Percentiles rank a stretch among this genome's conserved stretches.
Evolutionary conservation across 768 basidiomycete species (phyloP).

Genomic region (Steccherinum ochraceum): DNA sequence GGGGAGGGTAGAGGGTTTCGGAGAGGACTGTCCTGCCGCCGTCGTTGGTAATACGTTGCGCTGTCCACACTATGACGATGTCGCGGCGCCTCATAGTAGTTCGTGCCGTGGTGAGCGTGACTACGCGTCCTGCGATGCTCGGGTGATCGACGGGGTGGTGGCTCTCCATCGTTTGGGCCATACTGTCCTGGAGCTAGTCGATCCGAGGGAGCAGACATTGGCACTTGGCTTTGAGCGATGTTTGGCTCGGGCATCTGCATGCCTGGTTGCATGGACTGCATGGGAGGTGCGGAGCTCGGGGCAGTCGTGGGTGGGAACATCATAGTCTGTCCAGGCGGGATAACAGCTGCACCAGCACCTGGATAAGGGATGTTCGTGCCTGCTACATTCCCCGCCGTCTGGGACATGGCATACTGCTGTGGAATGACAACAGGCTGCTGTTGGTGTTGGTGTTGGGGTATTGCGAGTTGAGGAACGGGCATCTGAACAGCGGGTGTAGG

Average conservation of each 20-base stretch:
- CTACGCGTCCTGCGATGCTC: background rate
- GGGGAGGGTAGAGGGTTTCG: slow-evolving; percentile 60
- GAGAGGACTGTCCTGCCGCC: background rate
- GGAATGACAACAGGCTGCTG: background rate
- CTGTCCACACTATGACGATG: background rate
- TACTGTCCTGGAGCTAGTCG: slow-evolving; percentile 17
- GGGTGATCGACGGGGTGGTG: background rate
- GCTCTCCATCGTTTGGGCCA: slow-evolving; percentile 1
- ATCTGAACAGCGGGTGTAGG: background rate
- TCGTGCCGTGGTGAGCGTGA: background rate
- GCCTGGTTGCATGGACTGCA: too few species aligned
- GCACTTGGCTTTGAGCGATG: background rate
- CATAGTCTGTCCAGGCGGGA: background rate
- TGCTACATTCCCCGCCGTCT: background rate
- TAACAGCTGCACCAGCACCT: background rate
- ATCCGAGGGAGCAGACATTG: background rate
- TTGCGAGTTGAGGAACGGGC: background rate
- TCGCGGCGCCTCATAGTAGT: slow-evolving; percentile 7
- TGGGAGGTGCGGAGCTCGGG: too few species aligned
- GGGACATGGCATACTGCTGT: background rate
- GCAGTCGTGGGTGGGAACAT: too few species aligned
- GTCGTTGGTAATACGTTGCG: slow-evolving; percentile 4
- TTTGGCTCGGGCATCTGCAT: slow-evolving; percentile 6
- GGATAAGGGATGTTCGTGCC: background rate
- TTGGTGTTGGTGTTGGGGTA: background rate